Percentiles rank a stretch among this genome's conserved stretches.
These are phyloP conservation scores for Papilionanthe hybrid DNA, from an alignment of 116 monocot genomes.

Conservation along the genomic window DNA sequence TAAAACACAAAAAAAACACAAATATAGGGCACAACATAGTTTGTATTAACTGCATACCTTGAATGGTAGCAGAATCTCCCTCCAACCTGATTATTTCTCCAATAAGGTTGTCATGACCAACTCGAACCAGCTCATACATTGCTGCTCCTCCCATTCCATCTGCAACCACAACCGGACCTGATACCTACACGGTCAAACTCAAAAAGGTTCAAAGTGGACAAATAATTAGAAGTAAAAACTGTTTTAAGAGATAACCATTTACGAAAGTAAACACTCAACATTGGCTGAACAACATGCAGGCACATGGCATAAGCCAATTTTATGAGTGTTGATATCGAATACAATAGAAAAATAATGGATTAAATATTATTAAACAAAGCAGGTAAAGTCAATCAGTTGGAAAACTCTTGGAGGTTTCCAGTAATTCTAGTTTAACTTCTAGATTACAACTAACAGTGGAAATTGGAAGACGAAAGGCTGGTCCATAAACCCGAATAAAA, in stretches of 20 bases:
- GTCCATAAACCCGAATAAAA: too few species aligned
- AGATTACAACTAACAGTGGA: too few species aligned
- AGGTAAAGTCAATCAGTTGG: not conserved
- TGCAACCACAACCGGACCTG: conserved; percentile 98
- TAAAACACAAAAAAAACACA: not conserved
- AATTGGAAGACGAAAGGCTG: too few species aligned
- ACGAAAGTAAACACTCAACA: not conserved
- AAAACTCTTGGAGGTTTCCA: not conserved
- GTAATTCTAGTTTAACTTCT: not conserved
- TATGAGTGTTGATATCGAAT: not conserved
- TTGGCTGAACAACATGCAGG: not conserved
- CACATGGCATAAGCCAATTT: not conserved
- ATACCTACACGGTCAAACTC: conserved; percentile 44
- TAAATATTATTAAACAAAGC: not conserved
- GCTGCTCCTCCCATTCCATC: conserved; percentile 99
- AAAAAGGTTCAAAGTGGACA: not conserved
- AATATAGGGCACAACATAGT: not conserved
- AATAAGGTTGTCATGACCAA: conserved; percentile 97
- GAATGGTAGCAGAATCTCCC: conserved; percentile 98
- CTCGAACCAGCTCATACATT: conserved; percentile 99
- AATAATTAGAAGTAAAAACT: not conserved
- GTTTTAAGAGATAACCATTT: not conserved
- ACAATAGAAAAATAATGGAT: not conserved
- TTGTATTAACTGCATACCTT: conserved; percentile 33
- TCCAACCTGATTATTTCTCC: conserved; percentile 99